Evolutionary conservation across 2,329 filamentous ascomycete genomes (phyloP).

Genomic region (Hysterium pulicare): DNA sequence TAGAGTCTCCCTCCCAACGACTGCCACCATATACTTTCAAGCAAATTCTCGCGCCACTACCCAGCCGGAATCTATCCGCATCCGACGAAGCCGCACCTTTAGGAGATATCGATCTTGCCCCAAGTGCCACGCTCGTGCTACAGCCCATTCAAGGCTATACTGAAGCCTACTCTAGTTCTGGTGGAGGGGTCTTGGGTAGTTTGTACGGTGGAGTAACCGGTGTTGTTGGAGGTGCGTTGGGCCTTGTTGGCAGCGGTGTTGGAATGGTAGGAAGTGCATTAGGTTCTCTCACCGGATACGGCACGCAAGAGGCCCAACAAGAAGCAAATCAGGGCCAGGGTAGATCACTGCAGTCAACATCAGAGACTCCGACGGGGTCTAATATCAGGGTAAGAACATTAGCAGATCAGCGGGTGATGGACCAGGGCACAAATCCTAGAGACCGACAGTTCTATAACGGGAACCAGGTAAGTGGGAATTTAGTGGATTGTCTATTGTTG

Average conservation of each 20-base stretch:
- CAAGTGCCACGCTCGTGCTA: conserved; percentile 79
- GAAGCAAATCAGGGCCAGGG: conserved; percentile 5
- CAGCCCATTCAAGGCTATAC: conserved; percentile 64
- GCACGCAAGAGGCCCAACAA: conserved; percentile 7
- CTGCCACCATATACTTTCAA: conserved; percentile 74
- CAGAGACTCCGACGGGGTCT: conserved; percentile 12
- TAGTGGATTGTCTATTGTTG: no score
- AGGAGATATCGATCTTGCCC: conserved; percentile 67
- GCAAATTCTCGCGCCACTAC: conserved; percentile 73
- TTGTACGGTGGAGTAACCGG: conserved; percentile 22
- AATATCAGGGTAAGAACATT: conserved; percentile 44
- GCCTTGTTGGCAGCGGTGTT: conserved; percentile 32
- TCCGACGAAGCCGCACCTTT: conserved; percentile 70
- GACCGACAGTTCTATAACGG: conserved; percentile 83
- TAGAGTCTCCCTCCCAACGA: conserved; percentile 16
- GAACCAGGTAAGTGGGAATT: conserved; percentile 78
- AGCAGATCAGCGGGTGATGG: conserved; percentile 42
- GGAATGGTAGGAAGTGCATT: conserved; percentile 31
- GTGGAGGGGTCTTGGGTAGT: conserved; percentile 25
- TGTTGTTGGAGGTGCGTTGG: conserved; percentile 31
- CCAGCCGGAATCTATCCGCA: conserved; percentile 70
- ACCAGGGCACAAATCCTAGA: conserved; percentile 44
- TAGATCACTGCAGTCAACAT: conserved; percentile 2
- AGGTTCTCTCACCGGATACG: conserved; percentile 27
- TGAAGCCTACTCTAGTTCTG: conserved; percentile 53